Conservation (phyloP, 1,139 yeast species). For the Blastobotrys aristatus region DNA sequence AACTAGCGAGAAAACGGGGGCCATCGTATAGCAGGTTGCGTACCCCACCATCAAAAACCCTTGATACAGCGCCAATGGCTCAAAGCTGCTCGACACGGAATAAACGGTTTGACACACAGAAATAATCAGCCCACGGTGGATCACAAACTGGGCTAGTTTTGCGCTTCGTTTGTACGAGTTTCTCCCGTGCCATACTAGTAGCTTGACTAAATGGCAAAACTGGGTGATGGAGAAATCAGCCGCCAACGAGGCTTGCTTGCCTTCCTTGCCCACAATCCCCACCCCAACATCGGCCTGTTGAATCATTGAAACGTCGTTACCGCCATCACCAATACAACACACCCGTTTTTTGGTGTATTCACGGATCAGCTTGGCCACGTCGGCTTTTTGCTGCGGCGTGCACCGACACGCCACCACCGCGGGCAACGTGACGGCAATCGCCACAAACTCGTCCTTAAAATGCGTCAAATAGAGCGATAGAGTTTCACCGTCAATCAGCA, state of each 20-base stretch:
- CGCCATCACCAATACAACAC: constrained; percentile 99
- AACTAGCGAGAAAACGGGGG: constrained; percentile 92
- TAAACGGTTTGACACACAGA: constrained; percentile 96
- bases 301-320: constrained; percentile 98
- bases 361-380: constrained; percentile 77
- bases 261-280: constrained; percentile 98
- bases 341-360: constrained; percentile 80
- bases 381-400: constrained; percentile 98
- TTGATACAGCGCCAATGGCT: constrained; percentile 88
- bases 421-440: constrained; percentile 69
- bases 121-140: constrained; percentile 90
- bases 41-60: constrained; percentile 99
- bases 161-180: constrained; percentile 95
- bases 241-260: constrained; percentile 93
- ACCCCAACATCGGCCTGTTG: constrained; percentile 99
- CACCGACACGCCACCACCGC: constrained; percentile 97
- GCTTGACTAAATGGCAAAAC: constrained; percentile 81
- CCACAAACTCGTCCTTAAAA: constrained; percentile 66
- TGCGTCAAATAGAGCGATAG: constrained; percentile 61
- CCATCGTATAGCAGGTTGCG: constrained; percentile 96
- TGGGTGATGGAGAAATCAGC: constrained; percentile 95
- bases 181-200: constrained; percentile 95
- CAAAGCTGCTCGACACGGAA: constrained; percentile 79
- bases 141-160: constrained; percentile 89
- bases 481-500: constrained; percentile 92